phyloP scores from a whole-genome alignment of 2,329 filamentous ascomycete genomes.

The Aspergillus ochraceoroseus region DNA sequence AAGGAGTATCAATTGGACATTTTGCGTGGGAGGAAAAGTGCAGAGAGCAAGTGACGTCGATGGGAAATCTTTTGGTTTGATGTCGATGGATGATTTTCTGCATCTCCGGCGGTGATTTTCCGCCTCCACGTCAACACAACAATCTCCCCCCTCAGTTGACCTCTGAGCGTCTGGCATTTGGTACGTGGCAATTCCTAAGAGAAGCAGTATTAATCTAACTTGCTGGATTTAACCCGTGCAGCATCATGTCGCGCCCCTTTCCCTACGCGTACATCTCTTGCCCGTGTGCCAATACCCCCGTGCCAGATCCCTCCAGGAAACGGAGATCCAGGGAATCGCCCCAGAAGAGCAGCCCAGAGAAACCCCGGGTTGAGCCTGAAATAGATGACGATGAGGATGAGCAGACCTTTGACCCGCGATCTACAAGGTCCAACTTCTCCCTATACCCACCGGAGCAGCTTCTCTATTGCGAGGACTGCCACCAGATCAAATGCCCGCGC shows the following conservation, averaged over 20 bases:
- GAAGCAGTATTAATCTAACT: background rate
- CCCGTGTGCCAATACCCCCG: slow-evolving; percentile 53
- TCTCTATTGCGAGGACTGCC: slow-evolving; percentile 95
- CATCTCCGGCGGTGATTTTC: background rate
- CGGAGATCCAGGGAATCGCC: slow-evolving; percentile 36
- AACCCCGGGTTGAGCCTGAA: slow-evolving; percentile 20
- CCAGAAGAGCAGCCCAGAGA: slow-evolving; percentile 30
- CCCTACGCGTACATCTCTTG: slow-evolving; percentile 63
- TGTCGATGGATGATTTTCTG: background rate
- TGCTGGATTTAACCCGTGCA: background rate
- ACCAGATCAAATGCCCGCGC: slow-evolving; percentile 87
- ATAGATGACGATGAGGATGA: slow-evolving; percentile 63
- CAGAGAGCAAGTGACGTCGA: slow-evolving; percentile 6
- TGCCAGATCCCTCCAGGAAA: slow-evolving; percentile 39
- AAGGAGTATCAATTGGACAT: background rate
- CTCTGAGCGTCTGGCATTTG: background rate
- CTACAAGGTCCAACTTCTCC: slow-evolving; percentile 80
- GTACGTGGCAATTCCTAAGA: no score
- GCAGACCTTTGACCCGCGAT: slow-evolving; percentile 77
- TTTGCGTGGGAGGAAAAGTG: background rate
- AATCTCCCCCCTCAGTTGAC: background rate
- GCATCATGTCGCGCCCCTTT: slow-evolving; percentile 52
- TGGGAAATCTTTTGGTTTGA: slow-evolving; percentile 2
- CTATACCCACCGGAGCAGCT: slow-evolving; percentile 90
- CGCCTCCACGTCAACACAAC: slow-evolving; percentile 2